These are phyloP conservation scores for Helenozyma rhizophorensis DNA, from an alignment of 805 yeast genomes.

Conservation along the genomic window DNA sequence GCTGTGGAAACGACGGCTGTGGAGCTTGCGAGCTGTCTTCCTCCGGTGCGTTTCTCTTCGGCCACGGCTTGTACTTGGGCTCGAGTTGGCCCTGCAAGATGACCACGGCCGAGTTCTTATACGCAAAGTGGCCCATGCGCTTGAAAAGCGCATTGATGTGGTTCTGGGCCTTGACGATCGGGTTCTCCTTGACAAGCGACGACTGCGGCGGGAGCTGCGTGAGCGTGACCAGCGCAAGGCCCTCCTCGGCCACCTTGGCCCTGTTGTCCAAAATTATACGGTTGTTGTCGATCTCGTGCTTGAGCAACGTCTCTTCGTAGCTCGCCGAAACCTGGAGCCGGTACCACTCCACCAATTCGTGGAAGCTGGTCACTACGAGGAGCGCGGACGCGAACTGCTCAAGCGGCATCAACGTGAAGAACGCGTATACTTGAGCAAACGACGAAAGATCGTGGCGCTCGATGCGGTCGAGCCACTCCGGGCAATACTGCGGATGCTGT, in stretches of 20 bases:
- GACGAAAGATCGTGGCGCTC: constrained; percentile 19
- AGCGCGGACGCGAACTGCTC: constrained; percentile 11
- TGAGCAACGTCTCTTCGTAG: constrained; percentile 31
- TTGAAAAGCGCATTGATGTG: constrained; percentile 27
- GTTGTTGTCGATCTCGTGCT: constrained; percentile 28
- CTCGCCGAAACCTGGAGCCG: constrained; percentile 28
- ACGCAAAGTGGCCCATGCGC: constrained; percentile 20
- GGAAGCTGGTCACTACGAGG: constrained; percentile 28
- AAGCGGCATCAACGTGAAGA: constrained; percentile 14
- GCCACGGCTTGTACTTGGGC: constrained; percentile 16
- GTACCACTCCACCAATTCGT: constrained; percentile 33
- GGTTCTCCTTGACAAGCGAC: constrained; percentile 25
- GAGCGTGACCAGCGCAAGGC: constrained; percentile 16
- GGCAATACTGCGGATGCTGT: constrained; percentile 17
- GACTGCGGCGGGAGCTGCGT: constrained; percentile 28
- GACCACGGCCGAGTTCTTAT: constrained; percentile 21
- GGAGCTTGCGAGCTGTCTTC: background rate
- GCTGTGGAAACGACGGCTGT: background rate
- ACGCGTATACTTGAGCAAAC: constrained; percentile 23
- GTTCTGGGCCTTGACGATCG: constrained; percentile 24
- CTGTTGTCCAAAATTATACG: constrained; percentile 15
- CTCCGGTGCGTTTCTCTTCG: background rate
- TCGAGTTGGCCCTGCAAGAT: constrained; percentile 30
- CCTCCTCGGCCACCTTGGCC: constrained; percentile 20
- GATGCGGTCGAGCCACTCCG: constrained; percentile 18